Evolutionary conservation across 768 basidiomycete genomes (phyloP), one percentile per base, ranked within the genome.

Genomic region (Asterophora lycoperdoides): DNA sequence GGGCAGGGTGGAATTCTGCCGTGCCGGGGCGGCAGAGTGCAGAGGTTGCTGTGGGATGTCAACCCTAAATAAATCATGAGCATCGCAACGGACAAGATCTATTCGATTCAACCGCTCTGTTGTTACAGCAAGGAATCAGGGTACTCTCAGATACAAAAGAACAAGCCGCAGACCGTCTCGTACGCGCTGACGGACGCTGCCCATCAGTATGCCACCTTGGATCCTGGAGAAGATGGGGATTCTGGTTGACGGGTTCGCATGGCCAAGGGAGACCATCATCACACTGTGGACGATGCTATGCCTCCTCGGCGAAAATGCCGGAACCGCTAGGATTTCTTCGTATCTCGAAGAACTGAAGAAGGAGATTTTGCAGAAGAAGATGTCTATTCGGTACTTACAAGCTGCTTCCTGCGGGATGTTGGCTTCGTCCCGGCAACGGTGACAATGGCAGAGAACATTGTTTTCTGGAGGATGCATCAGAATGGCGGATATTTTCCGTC

Each of bases 181-280:
- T 78, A 78, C 52, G 59, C 62, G 1, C 62, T 81, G 1, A 54
- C 72, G 0, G 80, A 81, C 55, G 78, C 77, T n/a, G 3, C 80
- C 80, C 8, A 68, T 73, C 1, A 80, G 77, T 1, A 55, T 75
- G 52, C 64, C 76, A 11, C 68, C 72, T 9, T 76, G 74, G 75
- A 73, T 76, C 30, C 67, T 70, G 28, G 74, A 75, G 46, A 76
- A 76, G 42, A 46, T 74, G 4, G 51, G 62, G 15, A 26, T 15
- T 26, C 14, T 46, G 14, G 14, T 38, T 37, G 17, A 35, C 5
- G 58, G 50, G 18, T 64, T 62, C 37, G 53, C 55, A 8, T 68
- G 65, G 64, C 56, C 69, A 38, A 56, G 61, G 38, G 63, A 66
- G 41, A 41, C 41, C 33, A 58, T 68, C 30, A 59, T 73, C 20